A percentile compares a stretch with the other conserved stretches of the same genome.
phyloP scores from a whole-genome alignment of 352 stramenopile genomes.

The Phytopythium oedochilum region DNA sequence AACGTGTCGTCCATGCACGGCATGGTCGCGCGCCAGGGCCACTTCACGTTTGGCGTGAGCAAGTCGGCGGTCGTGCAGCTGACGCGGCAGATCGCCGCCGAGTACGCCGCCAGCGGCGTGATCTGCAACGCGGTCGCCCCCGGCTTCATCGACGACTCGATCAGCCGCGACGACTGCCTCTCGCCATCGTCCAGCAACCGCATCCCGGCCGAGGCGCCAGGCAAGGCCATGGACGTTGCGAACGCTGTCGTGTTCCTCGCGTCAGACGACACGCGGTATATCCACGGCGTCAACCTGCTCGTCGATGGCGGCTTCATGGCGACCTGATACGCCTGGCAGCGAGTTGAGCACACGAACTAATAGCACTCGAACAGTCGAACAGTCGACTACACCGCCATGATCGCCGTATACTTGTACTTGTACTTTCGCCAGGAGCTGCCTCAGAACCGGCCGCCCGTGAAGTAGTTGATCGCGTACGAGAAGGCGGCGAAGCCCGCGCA shows the following conservation, averaged over 20 bases:
- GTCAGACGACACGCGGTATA: slow-evolving; percentile 57
- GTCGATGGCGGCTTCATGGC: slow-evolving; percentile 58
- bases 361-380: background rate
- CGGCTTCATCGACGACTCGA: slow-evolving; percentile 61
- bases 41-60: slow-evolving; percentile 62
- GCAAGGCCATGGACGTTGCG: slow-evolving; percentile 58
- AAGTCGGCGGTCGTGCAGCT: slow-evolving; percentile 65
- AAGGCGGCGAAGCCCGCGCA: slow-evolving; percentile 93
- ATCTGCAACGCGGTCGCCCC: slow-evolving; percentile 61
- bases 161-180: slow-evolving; percentile 50
- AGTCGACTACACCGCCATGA: background rate
- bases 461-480: slow-evolving; percentile 86
- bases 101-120: slow-evolving; percentile 55
- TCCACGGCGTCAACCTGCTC: slow-evolving; percentile 58
- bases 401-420: background rate
- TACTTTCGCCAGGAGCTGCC: background rate
- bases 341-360: background rate
- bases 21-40: slow-evolving; percentile 49
- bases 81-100: slow-evolving; percentile 52
- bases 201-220: slow-evolving; percentile 44
- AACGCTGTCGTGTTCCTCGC: slow-evolving; percentile 68
- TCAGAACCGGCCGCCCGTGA: slow-evolving; percentile 77
- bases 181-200: slow-evolving; percentile 36
- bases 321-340: slow-evolving; percentile 13
- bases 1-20: slow-evolving; percentile 61